phyloP scores from a whole-genome alignment of 2,329 filamentous ascomycete species.

The Dendrostoma leiphaemia region DNA sequence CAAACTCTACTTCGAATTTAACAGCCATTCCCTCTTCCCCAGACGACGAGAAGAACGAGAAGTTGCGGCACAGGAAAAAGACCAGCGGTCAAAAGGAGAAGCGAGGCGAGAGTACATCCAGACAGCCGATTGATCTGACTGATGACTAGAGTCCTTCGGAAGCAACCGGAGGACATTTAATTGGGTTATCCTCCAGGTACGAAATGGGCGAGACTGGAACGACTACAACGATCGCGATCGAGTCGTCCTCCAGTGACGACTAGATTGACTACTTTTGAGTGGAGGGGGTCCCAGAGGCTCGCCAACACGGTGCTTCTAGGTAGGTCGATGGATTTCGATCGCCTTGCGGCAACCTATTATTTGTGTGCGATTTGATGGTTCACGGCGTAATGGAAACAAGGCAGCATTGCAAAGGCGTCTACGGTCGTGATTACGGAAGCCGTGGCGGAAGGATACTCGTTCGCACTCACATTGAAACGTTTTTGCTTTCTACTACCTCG shows the following conservation, averaged over 20 bases:
- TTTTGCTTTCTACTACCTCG: not conserved
- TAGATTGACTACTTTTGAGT: too few relatives aligned
- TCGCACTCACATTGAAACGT: not conserved
- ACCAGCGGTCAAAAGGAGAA: not conserved
- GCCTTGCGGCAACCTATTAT: too few relatives aligned
- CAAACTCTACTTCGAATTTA: not conserved
- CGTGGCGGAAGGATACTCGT: not conserved
- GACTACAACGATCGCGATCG: not conserved
- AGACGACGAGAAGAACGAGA: not conserved
- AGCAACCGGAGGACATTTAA: too few relatives aligned
- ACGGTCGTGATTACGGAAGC: not conserved
- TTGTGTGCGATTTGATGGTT: not conserved
- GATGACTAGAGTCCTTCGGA: not conserved
- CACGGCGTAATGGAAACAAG: not conserved
- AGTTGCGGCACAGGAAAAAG: not conserved
- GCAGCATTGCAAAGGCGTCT: not conserved
- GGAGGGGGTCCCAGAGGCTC: too few relatives aligned
- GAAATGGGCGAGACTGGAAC: not conserved
- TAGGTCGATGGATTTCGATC: too few relatives aligned
- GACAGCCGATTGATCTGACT: slow-evolving; percentile 13
- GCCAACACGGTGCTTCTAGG: too few relatives aligned
- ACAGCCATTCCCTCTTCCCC: not conserved
- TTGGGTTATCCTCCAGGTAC: too few relatives aligned
- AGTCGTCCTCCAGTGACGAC: not conserved
- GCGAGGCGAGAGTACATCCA: not conserved